Base-by-base conservation (phyloP, 768 basidiomycete genomes). In the Tylopilus vinaceipallidus region DNA sequence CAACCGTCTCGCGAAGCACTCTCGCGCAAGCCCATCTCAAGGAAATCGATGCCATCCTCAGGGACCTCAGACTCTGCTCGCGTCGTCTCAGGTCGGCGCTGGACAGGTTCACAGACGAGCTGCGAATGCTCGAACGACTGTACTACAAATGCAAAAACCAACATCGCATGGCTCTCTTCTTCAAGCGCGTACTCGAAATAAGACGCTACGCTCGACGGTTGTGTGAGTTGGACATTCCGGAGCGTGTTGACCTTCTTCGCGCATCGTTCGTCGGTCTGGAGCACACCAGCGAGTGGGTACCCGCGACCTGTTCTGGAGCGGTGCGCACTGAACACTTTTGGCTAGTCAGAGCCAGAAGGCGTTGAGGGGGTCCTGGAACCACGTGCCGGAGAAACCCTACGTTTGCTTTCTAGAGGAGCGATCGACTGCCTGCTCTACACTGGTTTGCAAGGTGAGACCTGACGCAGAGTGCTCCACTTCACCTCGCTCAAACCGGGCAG, bases 61-160 rank as follows among this genome's bases (percentile, higher is more conserved):
- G 88, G 60, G 71, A 74, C 43, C 72, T 88, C 40, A 88, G 81
- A 61, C 23, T 66, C 40, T 71, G 69, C 55, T 72, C 77, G n/a
- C 79, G 83, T 27, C 73, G 75, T 24, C 73, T 87, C 16, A 77
- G 75, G 40, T 61, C 71, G 34, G 68, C 71, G 11, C 57, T 80
- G n/a, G 56, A 49, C 41, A 39, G 38, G 22, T 54, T 62, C 52
- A 50, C 42, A 13, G 55, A 63, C 42, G 62, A 64, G 57, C 63
- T 80, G 6, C 76, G 77, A 44, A 65, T 87, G 17, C 71, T 91
- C 30, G 80, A 84, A 56, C 74, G 84, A 52, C 62, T 91, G 2
- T 84, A 83, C 63, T 91, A 91, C 70, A 88, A 88, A 57, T 82
- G 81, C 54, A 88, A 86, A 61, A 91, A 90, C 55, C 88, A 91